Base-by-base conservation (phyloP, 352 stramenopile species). In the Pythium apleroticum region DNA sequence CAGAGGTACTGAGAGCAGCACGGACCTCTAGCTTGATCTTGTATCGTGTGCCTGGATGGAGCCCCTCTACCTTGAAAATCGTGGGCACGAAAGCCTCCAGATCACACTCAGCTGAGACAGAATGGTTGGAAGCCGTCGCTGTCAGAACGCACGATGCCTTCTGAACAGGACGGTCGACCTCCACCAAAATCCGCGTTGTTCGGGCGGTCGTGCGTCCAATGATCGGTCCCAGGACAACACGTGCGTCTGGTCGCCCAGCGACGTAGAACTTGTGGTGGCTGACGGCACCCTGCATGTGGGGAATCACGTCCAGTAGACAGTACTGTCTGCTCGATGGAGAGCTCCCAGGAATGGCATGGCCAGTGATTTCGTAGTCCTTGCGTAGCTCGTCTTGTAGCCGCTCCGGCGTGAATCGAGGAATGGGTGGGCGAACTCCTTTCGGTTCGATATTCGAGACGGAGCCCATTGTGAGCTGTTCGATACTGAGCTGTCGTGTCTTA, bases 1-100 rank as follows among this genome's bases (percentile, higher is more conserved):
- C 33, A 17, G 7, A 4, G 15, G 33, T 41, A 12, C 15, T 12
- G 12, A 17, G 8, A 41, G 8, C 12, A 17, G 5, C 31, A 43
- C 49, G n/a, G 54, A 89, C 83, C 71, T 87, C 76, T 50, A 91
- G 84, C 0, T 68, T 71, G 27, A 91, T 73, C n/a, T 66, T 65
- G 60, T 90, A 91, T 20, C 76, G 74, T 8, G 74, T 80, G 11
- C 55, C 79, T 55, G 83, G 77, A 37, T 76, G 74, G 37, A 91
- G 68, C 1, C 66, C 74, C 43, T 90, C 78, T 2, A 91, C 37
- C 67, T 89, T 89, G 39, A 90, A 66, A 8, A 90, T 65, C n/a
- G 72, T 86, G 24, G 83, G 81, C 1, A 61, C 65, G 60, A 86
- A 88, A 37, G 79, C 69, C 1, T 81, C 67, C 15, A 91, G 53